phyloP scores from a whole-genome alignment of 2,329 filamentous ascomycete genomes.

The Fusarium transvaalense region DNA sequence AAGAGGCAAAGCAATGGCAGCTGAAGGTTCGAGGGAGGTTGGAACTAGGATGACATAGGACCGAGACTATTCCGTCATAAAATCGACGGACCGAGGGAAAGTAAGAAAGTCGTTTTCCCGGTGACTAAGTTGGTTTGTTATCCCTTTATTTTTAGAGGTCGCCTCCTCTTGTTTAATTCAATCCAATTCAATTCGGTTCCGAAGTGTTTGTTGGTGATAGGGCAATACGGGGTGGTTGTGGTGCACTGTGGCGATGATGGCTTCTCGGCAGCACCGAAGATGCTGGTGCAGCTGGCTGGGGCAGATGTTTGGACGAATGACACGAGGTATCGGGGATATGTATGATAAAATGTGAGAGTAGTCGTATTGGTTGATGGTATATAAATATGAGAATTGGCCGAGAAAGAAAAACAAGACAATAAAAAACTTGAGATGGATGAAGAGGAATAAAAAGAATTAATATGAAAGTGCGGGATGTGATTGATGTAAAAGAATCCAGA shows the following conservation, averaged over 20 bases:
- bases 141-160: conserved; percentile 9
- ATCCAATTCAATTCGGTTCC: conserved; percentile 2
- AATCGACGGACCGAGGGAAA: conserved; percentile 31
- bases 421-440: background rate
- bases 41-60: conserved; percentile 43
- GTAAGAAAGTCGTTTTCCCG: conserved; percentile 17
- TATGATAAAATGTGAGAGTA: conserved; percentile 17
- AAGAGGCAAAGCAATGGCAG: conserved; percentile 44
- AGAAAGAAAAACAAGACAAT: conserved; percentile 13
- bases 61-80: conserved; percentile 46
- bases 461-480: conserved; percentile 28
- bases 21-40: conserved; percentile 42
- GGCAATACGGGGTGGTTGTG: conserved; percentile 39
- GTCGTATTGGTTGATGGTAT: conserved; percentile 11
- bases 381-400: conserved; percentile 4
- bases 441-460: background rate
- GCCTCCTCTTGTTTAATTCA: conserved; percentile 22
- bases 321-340: conserved; percentile 34
- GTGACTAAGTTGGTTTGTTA: background rate
- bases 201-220: conserved; percentile 34
- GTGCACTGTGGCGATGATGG: conserved; percentile 42
- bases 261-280: conserved; percentile 44
- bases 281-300: conserved; percentile 44
- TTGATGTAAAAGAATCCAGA: conserved; percentile 34
- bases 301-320: conserved; percentile 39